These are phyloP conservation scores for Pseudogymnoascus sp. DNA, from an alignment of 2,329 filamentous ascomycete genomes.

Conservation along the genomic window DNA sequence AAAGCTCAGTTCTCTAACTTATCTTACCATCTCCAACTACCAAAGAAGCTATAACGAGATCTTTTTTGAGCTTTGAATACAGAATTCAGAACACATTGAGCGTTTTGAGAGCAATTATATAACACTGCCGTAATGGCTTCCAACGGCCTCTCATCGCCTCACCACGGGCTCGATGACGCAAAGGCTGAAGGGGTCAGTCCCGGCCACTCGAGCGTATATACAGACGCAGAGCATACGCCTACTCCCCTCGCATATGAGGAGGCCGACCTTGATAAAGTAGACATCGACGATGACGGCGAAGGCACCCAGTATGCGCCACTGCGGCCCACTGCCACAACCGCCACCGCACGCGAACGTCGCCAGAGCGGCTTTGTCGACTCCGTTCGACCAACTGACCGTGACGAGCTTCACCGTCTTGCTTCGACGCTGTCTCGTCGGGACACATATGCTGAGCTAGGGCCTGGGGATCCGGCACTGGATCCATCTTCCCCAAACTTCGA, in stretches of 20 bases:
- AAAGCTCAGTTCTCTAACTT: not conserved
- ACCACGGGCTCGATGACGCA: not conserved
- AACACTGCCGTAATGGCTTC: not conserved
- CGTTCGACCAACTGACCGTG: conserved; percentile 19
- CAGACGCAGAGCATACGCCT: not conserved
- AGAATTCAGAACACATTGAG: not conserved
- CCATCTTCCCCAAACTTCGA: conserved; percentile 45
- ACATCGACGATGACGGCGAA: not conserved
- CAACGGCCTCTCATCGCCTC: not conserved
- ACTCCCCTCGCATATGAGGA: not conserved
- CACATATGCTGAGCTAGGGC: conserved; percentile 32
- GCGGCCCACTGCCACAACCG: not conserved
- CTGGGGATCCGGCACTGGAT: conserved; percentile 44
- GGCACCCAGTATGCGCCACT: not conserved
- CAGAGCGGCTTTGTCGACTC: not conserved
- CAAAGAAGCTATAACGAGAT: not conserved
- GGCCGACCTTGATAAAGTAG: not conserved
- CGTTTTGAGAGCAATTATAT: not conserved
- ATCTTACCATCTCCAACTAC: not conserved
- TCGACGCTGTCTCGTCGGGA: conserved; percentile 19
- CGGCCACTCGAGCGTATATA: not conserved
- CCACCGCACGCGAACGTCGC: not conserved
- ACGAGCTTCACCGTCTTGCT: conserved; percentile 23
- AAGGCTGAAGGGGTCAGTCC: not conserved
- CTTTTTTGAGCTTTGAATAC: not conserved